Evolutionary conservation across 2,329 filamentous ascomycete species (phyloP).

Genomic region (Eutypa lata): DNA sequence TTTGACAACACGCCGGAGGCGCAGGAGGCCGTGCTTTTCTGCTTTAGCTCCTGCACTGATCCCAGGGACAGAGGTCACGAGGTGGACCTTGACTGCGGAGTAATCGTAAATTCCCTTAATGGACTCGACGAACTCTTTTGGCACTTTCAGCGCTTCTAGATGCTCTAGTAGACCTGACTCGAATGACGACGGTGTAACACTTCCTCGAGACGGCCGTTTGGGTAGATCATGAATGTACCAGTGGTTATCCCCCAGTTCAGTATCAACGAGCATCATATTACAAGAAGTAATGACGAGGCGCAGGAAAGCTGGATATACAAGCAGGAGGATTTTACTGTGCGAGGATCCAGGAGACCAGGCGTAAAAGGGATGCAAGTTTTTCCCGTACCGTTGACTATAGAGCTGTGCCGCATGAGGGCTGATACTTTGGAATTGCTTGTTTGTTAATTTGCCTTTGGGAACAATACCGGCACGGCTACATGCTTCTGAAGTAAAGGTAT

Average conservation of each 20-base stretch:
- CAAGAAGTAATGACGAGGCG: slow-evolving; percentile 23
- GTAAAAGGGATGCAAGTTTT: slow-evolving; percentile 21
- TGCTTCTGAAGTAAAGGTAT: slow-evolving; percentile 8
- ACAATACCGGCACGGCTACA: slow-evolving; percentile 7
- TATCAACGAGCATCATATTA: slow-evolving; percentile 25
- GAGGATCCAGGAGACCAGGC: slow-evolving; percentile 16
- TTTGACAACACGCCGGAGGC: slow-evolving; percentile 14
- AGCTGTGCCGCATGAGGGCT: slow-evolving; percentile 7
- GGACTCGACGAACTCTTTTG: slow-evolving; percentile 15
- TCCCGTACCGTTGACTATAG: slow-evolving; percentile 13
- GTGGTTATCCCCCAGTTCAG: slow-evolving; percentile 21
- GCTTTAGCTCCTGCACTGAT: slow-evolving; percentile 13
- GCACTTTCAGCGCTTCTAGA: slow-evolving; percentile 14
- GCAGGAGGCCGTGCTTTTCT: slow-evolving; percentile 18
- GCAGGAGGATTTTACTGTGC: slow-evolving; percentile 20
- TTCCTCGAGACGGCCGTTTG: slow-evolving; percentile 1
- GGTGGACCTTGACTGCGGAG: slow-evolving; percentile 16
- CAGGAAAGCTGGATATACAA: slow-evolving; percentile 20
- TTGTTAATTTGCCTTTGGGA: slow-evolving; percentile 9
- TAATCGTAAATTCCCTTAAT: slow-evolving; percentile 20
- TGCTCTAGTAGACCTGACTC: slow-evolving; percentile 17
- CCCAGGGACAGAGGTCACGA: slow-evolving; percentile 20
- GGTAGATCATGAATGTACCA: slow-evolving; percentile 26
- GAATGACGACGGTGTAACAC: slow-evolving; percentile 7
- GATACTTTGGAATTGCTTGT: slow-evolving; percentile 13